Percentiles rank a stretch among this genome's conserved stretches.
Conservation (phyloP, 164 flowering plant species). For the Chloranthus sessilifolius region DNA sequence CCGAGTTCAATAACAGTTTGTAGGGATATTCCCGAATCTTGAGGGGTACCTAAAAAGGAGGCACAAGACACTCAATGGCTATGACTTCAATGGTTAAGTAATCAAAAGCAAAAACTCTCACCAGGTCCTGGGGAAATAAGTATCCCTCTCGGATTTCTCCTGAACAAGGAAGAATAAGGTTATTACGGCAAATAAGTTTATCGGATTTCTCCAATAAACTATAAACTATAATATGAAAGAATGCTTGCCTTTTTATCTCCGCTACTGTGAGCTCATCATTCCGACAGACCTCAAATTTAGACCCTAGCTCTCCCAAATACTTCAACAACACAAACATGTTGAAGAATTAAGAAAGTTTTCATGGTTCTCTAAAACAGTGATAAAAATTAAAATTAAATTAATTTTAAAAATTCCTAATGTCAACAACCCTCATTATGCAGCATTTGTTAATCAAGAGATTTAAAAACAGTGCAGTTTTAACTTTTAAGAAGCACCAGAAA, state of each 20-base stretch:
- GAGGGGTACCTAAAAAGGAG: constrained; percentile 63
- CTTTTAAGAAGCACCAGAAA: no score
- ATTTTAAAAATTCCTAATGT: no score
- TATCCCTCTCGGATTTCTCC: constrained; percentile 91
- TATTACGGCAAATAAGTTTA: no score
- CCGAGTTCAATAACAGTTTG: constrained; percentile 93
- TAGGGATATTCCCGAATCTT: constrained; percentile 95
- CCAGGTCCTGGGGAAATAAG: constrained; percentile 99
- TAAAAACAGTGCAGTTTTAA: no score
- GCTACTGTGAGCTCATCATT: constrained; percentile 88
- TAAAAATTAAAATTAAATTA: no score
- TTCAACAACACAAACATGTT: constrained; percentile 21
- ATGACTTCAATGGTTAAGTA: not conserved
- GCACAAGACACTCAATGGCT: not conserved
- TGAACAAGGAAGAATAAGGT: constrained; percentile 17
- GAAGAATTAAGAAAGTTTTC: no score
- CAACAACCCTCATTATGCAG: no score
- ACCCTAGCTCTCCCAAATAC: constrained; percentile 95
- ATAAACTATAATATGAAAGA: no score
- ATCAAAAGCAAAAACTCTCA: constrained; percentile 14
- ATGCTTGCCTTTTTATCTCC: constrained; percentile 58
- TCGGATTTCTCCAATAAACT: no score
- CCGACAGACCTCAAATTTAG: constrained; percentile 73
- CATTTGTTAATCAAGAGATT: no score
- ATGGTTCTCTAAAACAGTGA: no score